phyloP scores from a whole-genome alignment of 768 basidiomycete species.

The Trametes cinnabarina region DNA sequence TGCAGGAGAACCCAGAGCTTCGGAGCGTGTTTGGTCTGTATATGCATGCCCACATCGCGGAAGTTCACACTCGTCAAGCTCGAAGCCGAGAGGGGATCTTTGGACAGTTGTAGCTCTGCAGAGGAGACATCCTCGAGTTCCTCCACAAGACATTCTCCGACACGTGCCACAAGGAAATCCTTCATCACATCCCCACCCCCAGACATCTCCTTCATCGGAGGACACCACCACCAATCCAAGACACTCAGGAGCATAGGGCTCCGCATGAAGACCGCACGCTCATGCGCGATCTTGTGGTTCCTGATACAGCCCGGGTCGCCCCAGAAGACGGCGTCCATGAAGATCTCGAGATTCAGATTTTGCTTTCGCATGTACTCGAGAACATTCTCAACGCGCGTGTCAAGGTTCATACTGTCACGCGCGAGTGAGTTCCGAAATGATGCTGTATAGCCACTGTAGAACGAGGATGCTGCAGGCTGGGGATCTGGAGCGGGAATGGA shows the following conservation, averaged over 20 bases:
- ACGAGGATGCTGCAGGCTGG: neutral
- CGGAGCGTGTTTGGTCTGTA: neutral
- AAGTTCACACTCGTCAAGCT: neutral
- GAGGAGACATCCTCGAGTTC: neutral
- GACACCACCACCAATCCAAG: neutral
- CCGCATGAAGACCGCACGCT: neutral
- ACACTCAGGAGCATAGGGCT: neutral
- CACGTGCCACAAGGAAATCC: neutral
- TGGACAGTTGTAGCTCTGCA: neutral
- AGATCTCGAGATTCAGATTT: neutral
- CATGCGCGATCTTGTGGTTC: neutral
- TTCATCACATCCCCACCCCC: neutral
- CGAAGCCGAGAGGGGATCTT: too few species aligned
- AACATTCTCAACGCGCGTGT: neutral
- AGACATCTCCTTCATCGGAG: neutral
- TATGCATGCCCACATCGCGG: neutral
- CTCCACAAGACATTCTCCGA: neutral
- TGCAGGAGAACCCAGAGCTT: neutral
- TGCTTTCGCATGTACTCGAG: neutral
- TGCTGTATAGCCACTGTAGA: neutral
- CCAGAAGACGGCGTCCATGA: conserved; percentile 1
- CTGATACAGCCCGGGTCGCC: neutral
- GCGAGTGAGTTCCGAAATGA: neutral
- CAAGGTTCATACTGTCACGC: neutral
- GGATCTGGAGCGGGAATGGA: neutral